Base-by-base conservation (phyloP, 805 yeast species). In the Candida broadrunensis region DNA sequence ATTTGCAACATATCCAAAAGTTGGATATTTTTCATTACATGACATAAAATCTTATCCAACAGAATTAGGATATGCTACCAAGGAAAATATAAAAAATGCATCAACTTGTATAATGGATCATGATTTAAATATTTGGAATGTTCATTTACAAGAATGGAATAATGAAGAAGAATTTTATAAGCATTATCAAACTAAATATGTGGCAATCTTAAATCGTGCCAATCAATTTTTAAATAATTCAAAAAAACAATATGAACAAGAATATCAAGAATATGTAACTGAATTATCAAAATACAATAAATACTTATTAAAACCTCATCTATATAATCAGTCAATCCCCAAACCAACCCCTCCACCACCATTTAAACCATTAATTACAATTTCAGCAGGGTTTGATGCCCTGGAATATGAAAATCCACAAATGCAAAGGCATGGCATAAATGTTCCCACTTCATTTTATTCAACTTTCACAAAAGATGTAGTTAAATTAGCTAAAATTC, bases 331-430 rank as follows among this genome's bases (percentile, higher is more conserved):
- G 35, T 55, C 63, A 9, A 42, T 59, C 11, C 39, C 42, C 14
- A 56, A 63, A 43, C 72, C 70, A 17, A 44, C 37, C 2, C 64
- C 70, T 4, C 74, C 73, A 4, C 62, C 55, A 6, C 60, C 65
- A 1, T 68, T 65, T 51, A 67, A 66, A 44, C 73, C 76, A 9
- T 50, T 86, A 44, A 77, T 88, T 2, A 73, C 83, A n/a, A 71
- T 87, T 1, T 85, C 95, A 33, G 90, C 95, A 0, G 96, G 96
- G 2, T 88, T 87, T 57, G 96, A 87, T 63, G 95, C 93, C 2
- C 80, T 86, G 14, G 96, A 87, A 56, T 82, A 76, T 58, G 96
- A 87, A 55, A 81, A 81, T 43, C 78, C 78, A n/a, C 77, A 82
- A 37, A 88, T 87, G 95, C 95, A 87, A 60, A 69, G 95, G 39